These are phyloP conservation scores for Debaryomyces coudertii DNA, from an alignment of 1,139 yeast genomes.

Conservation along the genomic window DNA sequence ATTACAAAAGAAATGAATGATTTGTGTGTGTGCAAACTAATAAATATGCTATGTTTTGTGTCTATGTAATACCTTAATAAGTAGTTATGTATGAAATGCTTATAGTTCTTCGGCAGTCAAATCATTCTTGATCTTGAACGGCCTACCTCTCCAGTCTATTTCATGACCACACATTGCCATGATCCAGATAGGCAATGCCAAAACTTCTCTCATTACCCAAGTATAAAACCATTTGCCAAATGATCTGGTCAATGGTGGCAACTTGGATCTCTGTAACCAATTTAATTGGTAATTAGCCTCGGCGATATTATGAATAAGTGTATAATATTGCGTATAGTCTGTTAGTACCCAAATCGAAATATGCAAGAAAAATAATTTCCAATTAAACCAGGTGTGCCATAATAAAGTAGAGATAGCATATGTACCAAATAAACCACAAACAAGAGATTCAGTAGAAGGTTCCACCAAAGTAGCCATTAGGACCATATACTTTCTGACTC, in stretches of 20 bases:
- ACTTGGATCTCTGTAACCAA: slow-evolving; percentile 31
- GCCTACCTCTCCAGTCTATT: slow-evolving; percentile 82
- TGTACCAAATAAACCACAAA: slow-evolving; percentile 70
- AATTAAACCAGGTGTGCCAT: slow-evolving; percentile 34
- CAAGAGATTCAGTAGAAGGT: slow-evolving; percentile 80
- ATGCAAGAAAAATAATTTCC: slow-evolving; percentile 52
- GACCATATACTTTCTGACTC: slow-evolving; percentile 92
- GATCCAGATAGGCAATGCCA: slow-evolving; percentile 87
- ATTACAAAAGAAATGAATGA: not conserved
- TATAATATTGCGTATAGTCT: slow-evolving; percentile 63
- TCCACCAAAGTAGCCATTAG: slow-evolving; percentile 80
- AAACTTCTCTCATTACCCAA: slow-evolving; percentile 71
- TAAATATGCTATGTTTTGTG: not conserved
- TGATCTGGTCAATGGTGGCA: slow-evolving; percentile 17
- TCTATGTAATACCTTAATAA: not conserved
- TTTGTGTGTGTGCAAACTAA: not conserved
- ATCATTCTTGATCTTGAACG: slow-evolving; percentile 72
- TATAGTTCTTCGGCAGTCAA: slow-evolving; percentile 72
- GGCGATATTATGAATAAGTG: slow-evolving; percentile 38
- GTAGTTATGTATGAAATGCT: slow-evolving; percentile 1
- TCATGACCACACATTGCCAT: slow-evolving; percentile 77
- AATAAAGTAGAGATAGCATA: slow-evolving; percentile 58
- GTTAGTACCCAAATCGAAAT: slow-evolving; percentile 62
- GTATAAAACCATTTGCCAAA: slow-evolving; percentile 32
- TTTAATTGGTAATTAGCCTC: slow-evolving; percentile 23